Evolutionary conservation across 345 rosid genomes (phyloP), one percentile per base, ranked within the genome.

Genomic region (Stellera chamaejasme): DNA sequence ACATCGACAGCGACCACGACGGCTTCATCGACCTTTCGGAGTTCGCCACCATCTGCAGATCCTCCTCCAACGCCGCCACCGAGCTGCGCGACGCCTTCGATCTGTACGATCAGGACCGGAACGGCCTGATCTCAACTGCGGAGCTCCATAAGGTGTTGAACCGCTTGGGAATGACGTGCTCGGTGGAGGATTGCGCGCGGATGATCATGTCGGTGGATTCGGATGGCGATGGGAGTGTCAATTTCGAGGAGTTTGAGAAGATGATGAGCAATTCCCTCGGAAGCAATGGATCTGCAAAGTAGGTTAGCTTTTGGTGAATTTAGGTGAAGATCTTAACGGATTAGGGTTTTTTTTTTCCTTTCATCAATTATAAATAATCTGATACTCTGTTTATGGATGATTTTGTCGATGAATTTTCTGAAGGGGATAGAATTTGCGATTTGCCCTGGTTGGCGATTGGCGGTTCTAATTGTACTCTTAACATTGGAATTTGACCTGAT

Each of bases 171-270:
- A 82, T 92, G 84, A 54, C 45, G 39, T 82, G 88, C 75, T 77
- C 87, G 28, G 74, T 66, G 1, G 85, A 85, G 11, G 98, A 81
- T 45, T 88, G 96, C 51, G 74, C 15, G 13, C 32, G 65, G 61
- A 88, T 88, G 98, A 88, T 92, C 60, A 64, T 48, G 25, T 70
- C 79, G 9, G 95, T 88, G 9, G 98, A 92, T 65, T 69, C 83
- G 0, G 96, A 92, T 55, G 98, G 95, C 32, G 98, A 92, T 16
- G 95, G 93, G 10, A 66, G 63, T 36, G 96, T 92, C n/a, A 82
- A 82, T 55, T 92, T 76, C 68, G 73, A 59, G 47, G 98, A 92
- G 82, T 92, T 92, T 55, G 62, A 77, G 75, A 75, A 77, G 78
- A 88, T 88, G 95, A 88, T 92, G 96, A 68, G 66, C n/a, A 56